phyloP scores from a whole-genome alignment of 306 rosid genomes.

The Cucumis hystrix region DNA sequence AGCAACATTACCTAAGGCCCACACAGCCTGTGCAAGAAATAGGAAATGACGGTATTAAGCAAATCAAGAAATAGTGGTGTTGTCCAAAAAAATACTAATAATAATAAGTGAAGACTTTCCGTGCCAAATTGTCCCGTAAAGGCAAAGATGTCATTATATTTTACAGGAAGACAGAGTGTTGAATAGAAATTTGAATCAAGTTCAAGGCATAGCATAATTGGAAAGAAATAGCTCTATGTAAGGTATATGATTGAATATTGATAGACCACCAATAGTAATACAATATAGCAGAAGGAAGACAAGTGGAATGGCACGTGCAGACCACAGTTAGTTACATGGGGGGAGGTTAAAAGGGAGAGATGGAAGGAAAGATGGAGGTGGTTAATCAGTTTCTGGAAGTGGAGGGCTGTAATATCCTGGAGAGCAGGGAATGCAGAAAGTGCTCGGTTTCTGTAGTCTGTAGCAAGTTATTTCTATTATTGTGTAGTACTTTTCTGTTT shows the following conservation, averaged over 20 bases:
- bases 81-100: not conserved
- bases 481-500: too few relatives aligned
- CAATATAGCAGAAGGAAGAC: too few relatives aligned
- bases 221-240: not conserved
- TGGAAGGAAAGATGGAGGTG: too few relatives aligned
- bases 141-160: not conserved
- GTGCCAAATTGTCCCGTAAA: not conserved
- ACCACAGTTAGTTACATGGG: too few relatives aligned
- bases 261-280: too few relatives aligned
- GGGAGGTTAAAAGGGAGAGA: too few relatives aligned
- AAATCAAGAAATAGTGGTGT: not conserved
- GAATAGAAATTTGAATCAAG: not conserved
- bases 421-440: too few relatives aligned
- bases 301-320: too few relatives aligned
- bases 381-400: too few relatives aligned
- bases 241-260: not conserved
- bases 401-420: too few relatives aligned
- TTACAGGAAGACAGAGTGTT: not conserved
- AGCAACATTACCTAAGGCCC: slow-evolving; percentile 60
- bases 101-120: not conserved
- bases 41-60: not conserved
- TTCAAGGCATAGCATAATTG: not conserved
- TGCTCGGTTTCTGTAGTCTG: too few relatives aligned
- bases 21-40: slow-evolving; percentile 23
- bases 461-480: too few relatives aligned